These are phyloP conservation scores for Ganoderma lucidum DNA, from an alignment of 1,284 basidiomycete genomes.

Conservation along the genomic window DNA sequence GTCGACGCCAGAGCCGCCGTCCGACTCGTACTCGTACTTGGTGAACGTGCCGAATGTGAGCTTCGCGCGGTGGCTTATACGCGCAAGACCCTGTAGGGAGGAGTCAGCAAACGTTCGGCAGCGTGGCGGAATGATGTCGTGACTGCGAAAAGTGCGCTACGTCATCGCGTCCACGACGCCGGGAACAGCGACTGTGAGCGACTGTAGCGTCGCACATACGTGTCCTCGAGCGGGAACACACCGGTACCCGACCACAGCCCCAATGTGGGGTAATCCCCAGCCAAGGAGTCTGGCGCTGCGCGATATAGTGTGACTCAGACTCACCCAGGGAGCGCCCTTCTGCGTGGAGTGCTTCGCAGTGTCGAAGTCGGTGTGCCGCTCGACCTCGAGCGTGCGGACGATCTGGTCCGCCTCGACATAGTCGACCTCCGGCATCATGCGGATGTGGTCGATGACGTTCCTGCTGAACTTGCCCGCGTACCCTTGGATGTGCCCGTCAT, in stretches of 20 bases:
- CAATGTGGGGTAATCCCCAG: neutral
- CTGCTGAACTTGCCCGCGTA: constrained; percentile 89
- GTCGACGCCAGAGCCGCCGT: constrained; percentile 87
- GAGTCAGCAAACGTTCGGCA: constrained; percentile 12
- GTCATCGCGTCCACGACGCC: neutral
- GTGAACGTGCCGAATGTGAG: constrained; percentile 89
- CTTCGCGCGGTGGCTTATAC: constrained; percentile 88
- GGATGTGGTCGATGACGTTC: constrained; percentile 80
- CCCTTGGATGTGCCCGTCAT: constrained; percentile 76
- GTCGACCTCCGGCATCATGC: constrained; percentile 89
- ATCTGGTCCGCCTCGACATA: constrained; percentile 95
- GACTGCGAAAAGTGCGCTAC: constrained; percentile 1
- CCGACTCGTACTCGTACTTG: constrained; percentile 80
- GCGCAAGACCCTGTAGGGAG: constrained; percentile 82
- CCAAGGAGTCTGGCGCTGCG: neutral
- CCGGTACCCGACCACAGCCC: neutral
- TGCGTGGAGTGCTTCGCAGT: constrained; percentile 59
- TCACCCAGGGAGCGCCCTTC: constrained; percentile 90
- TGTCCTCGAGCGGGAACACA: neutral
- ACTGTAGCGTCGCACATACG: neutral
- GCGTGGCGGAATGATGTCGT: constrained; percentile 3
- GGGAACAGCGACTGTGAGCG: too few relatives aligned
- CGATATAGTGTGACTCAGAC: constrained; percentile 40
- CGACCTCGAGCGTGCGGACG: constrained; percentile 76
- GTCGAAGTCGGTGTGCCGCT: constrained; percentile 59